Base-by-base conservation (phyloP, 2,329 filamentous ascomycete genomes). In the Ophiocordyceps australis region DNA sequence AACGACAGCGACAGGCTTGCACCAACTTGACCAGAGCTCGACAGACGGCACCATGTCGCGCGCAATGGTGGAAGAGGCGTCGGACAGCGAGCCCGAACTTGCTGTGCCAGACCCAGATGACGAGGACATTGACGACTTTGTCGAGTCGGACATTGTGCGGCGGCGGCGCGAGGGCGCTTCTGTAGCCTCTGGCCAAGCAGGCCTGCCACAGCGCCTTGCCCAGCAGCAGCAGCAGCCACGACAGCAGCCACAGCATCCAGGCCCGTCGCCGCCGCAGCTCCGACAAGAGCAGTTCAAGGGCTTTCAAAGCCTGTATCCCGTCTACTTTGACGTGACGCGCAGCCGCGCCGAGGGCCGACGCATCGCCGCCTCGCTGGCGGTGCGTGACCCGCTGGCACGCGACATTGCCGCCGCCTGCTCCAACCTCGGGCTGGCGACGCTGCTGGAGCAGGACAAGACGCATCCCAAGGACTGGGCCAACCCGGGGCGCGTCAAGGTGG, bases 381-480 rank as follows among this genome's bases (percentile, higher is more conserved):
- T 94, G 5, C 47, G 60, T 30, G 91, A 86, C 55, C 89, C 89
- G 16, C 65, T 98, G 22, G 89, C 89, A 7, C 69, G 79, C 41
- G 81, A 89, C 42, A 85, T 98, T 45, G 76, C 83, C 23, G 75
- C 80, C 45, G 86, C 85, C n/a, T 79, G 79, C 49, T 72, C 74
- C 22, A 54, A 62, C 23, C 63, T 93, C 32, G 67, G 74, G 17
- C 57, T 82, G 19, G 64, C 68, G 33, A 74, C 76, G 22, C 72
- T 89, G 7, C 77, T 94, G 47, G 89, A 98, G 55, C 81, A 85
- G 2, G 77, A 78, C 45, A 93, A 93, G 59, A 66, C 73, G 32
- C 89, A 98, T 52, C 89, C 89, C 6, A 86, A 89, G 55, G 89
- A 98, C 58, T 98, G 89, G 89, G 75, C 77, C 29, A 98, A 98